Evolutionary conservation across 2,329 filamentous ascomycete species (phyloP).

Genomic region (Cercospora sesami): DNA sequence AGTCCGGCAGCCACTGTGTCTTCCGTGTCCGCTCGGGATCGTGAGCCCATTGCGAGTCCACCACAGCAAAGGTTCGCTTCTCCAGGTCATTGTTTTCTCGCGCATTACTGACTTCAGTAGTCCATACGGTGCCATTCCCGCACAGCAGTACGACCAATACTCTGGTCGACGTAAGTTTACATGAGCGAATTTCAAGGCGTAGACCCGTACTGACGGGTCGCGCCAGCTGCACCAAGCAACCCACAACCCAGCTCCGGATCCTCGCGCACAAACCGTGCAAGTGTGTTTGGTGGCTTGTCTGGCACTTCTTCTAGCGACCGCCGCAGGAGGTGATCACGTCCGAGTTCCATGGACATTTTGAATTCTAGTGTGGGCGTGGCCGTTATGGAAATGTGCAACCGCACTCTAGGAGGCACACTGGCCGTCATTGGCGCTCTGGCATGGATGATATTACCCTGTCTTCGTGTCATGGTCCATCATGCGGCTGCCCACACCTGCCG

Average conservation of each 20-base stretch:
- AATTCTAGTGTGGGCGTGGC: background rate
- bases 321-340: conserved; percentile 19
- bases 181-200: conserved; percentile 18
- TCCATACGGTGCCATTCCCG: conserved; percentile 31
- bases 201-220: conserved; percentile 30
- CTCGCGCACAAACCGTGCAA: conserved; percentile 23
- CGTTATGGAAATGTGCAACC: background rate
- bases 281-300: conserved; percentile 25
- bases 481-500: background rate
- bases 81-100: conserved; percentile 9
- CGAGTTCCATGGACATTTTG: background rate
- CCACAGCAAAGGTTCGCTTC: conserved; percentile 37
- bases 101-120: conserved; percentile 33
- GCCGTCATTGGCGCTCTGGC: background rate
- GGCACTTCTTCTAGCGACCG: conserved; percentile 19
- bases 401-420: background rate
- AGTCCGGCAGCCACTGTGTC: conserved; percentile 39
- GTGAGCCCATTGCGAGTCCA: conserved; percentile 34
- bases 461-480: background rate
- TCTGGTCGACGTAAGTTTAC: conserved; percentile 39
- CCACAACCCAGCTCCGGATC: conserved; percentile 19
- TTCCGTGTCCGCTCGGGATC: conserved; percentile 33
- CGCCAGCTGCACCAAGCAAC: conserved; percentile 31
- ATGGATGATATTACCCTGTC: background rate
- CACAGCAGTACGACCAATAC: conserved; percentile 35